Evolutionary conservation across 139 green algal genomes (phyloP).

Genomic region (Chlorella ohadii): DNA sequence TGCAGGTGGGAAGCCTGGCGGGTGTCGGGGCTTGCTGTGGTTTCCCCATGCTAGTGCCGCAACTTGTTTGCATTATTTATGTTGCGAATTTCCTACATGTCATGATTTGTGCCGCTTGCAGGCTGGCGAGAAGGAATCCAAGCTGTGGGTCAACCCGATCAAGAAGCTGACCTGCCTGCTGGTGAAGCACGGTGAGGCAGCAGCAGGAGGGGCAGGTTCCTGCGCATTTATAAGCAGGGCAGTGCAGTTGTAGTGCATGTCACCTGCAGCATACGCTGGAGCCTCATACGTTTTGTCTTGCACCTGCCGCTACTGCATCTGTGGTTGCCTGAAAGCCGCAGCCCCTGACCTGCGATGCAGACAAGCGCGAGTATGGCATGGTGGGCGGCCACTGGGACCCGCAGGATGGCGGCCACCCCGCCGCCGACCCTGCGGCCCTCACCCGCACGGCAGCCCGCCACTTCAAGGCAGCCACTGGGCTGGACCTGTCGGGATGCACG

Average conservation of each 20-base stretch:
- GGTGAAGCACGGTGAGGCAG: slow-evolving; percentile 20
- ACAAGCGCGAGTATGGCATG: slow-evolving; percentile 44
- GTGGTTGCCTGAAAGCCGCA: too few species aligned
- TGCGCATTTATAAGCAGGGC: too few species aligned
- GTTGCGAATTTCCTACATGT: too few species aligned
- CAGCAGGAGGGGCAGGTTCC: too few species aligned
- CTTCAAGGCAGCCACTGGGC: slow-evolving; percentile 53
- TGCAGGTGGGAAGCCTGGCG: neutral
- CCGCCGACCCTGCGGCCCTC: slow-evolving; percentile 43
- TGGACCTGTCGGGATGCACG: slow-evolving; percentile 55
- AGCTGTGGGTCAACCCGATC: slow-evolving; percentile 45
- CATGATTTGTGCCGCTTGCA: neutral
- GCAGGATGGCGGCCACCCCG: slow-evolving; percentile 57
- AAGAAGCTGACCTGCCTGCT: slow-evolving; percentile 56
- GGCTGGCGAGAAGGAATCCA: slow-evolving; percentile 13
- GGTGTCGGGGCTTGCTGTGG: too few species aligned
- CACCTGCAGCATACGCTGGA: too few species aligned
- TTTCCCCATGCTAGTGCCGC: too few species aligned
- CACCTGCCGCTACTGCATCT: too few species aligned
- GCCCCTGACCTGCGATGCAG: too few species aligned
- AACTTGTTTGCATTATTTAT: too few species aligned
- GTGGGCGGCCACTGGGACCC: slow-evolving; percentile 60
- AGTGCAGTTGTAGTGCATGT: too few species aligned
- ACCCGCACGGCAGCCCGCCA: slow-evolving; percentile 56
- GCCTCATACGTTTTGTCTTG: too few species aligned